Evolutionary conservation across 2,329 filamentous ascomycete genomes (phyloP).

Genomic region (Beauveria sp.): DNA sequence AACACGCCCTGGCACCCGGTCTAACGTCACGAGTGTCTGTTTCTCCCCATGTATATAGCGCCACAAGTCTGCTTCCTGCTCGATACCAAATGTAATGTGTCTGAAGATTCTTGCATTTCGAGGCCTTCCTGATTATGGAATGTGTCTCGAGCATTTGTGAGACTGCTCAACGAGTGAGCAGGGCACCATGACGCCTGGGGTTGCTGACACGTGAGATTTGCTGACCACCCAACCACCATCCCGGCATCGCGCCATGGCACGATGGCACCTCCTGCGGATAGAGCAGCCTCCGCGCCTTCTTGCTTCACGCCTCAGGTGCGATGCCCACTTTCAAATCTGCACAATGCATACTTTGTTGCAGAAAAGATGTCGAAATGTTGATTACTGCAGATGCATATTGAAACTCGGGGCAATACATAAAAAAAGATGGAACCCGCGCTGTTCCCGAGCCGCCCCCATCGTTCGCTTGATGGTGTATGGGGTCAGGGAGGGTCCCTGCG

Average conservation of each 20-base stretch:
- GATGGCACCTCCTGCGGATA: conserved; percentile 2
- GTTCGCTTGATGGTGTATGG: neutral
- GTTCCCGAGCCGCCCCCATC: neutral
- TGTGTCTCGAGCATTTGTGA: neutral
- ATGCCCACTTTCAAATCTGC: no score
- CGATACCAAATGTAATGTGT: neutral
- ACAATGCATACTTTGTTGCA: neutral
- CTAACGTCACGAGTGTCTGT: neutral
- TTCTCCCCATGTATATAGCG: neutral
- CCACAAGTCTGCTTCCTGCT: neutral
- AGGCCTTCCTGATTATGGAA: neutral
- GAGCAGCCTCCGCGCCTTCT: neutral
- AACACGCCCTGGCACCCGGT: conserved; percentile 8
- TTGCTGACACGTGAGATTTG: conserved; percentile 4
- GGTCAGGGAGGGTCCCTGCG: neutral
- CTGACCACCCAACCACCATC: neutral
- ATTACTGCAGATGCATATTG: no score
- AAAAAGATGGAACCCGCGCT: neutral
- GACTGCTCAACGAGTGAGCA: neutral
- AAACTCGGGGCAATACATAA: neutral
- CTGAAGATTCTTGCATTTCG: no score
- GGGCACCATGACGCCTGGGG: neutral
- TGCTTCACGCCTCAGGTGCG: no score
- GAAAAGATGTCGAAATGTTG: no score
- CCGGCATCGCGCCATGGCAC: neutral